phyloP scores from a whole-genome alignment of 108 stramenopile species.

The Schizochytrium sp. region DNA sequence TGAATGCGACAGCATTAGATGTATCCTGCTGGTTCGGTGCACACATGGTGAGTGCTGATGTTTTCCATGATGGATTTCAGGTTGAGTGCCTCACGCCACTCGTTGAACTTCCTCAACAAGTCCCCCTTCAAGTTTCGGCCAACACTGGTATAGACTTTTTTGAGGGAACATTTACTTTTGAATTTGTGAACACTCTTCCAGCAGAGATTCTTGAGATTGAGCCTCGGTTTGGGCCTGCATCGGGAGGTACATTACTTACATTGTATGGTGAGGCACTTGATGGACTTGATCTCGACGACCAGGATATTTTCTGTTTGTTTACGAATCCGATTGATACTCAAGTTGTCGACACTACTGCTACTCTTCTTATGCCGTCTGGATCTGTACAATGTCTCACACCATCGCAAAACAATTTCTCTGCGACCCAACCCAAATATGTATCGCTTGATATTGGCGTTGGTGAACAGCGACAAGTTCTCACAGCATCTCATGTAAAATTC shows the following conservation, averaged over 20 bases:
- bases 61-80: neutral
- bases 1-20: neutral
- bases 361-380: too few species aligned
- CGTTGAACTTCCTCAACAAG: neutral
- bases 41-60: neutral
- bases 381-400: neutral
- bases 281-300: neutral
- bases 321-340: neutral
- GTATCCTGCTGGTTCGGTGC: constrained; percentile 22
- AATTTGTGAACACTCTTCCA: neutral
- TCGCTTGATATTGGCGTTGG: neutral
- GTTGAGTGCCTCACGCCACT: neutral
- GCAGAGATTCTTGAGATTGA: neutral
- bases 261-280: neutral
- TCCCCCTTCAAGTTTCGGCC: neutral
- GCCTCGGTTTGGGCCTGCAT: neutral
- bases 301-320: neutral
- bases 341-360: neutral
- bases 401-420: neutral
- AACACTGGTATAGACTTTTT: constrained; percentile 24
- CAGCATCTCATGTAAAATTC: neutral
- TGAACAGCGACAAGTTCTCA: constrained; percentile 9
- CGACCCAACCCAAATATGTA: neutral
- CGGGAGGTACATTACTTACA: neutral
- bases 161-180: neutral